These are phyloP conservation scores for Lophiotrema nucula DNA, from an alignment of 495 filamentous ascomycete genomes.

Conservation along the genomic window DNA sequence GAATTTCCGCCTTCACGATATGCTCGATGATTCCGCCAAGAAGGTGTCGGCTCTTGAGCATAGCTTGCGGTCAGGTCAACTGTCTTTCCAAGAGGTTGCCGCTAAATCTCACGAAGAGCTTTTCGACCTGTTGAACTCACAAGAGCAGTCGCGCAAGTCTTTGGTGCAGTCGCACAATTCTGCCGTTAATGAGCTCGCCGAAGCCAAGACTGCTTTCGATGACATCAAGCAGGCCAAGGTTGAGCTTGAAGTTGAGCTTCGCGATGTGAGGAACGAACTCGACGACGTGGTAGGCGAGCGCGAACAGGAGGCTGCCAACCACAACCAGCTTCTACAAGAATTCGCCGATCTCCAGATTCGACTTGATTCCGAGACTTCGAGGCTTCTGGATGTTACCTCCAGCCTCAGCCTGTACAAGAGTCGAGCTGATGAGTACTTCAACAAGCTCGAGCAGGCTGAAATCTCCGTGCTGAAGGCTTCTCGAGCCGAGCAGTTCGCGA, in stretches of 20 bases:
- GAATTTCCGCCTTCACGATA: constrained; percentile 88
- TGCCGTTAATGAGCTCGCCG: constrained; percentile 76
- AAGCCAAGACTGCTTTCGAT: constrained; percentile 83
- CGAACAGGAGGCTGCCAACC: constrained; percentile 80
- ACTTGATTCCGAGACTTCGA: constrained; percentile 83
- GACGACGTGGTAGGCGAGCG: constrained; percentile 72
- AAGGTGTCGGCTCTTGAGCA: constrained; percentile 90
- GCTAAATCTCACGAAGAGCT: constrained; percentile 93
- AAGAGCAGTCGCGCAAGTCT: constrained; percentile 82
- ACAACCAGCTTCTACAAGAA: constrained; percentile 85
- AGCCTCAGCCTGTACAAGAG: constrained; percentile 88
- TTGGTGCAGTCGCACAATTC: constrained; percentile 82
- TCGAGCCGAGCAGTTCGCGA: constrained; percentile 90
- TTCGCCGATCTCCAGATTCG: constrained; percentile 93
- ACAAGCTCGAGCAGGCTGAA: constrained; percentile 94
- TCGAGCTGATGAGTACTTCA: constrained; percentile 94
- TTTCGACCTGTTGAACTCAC: constrained; percentile 87
- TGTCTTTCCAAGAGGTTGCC: constrained; percentile 88
- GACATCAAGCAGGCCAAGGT: constrained; percentile 76
- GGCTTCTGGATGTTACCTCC: constrained; percentile 76
- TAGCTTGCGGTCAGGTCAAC: constrained; percentile 80
- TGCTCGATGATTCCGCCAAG: constrained; percentile 91
- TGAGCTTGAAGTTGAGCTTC: constrained; percentile 81
- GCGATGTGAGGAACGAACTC: constrained; percentile 78
- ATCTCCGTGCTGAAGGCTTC: constrained; percentile 90